These are phyloP conservation scores for Articulospora tetracladia DNA, from an alignment of 495 filamentous ascomycete species.

Conservation along the genomic window DNA sequence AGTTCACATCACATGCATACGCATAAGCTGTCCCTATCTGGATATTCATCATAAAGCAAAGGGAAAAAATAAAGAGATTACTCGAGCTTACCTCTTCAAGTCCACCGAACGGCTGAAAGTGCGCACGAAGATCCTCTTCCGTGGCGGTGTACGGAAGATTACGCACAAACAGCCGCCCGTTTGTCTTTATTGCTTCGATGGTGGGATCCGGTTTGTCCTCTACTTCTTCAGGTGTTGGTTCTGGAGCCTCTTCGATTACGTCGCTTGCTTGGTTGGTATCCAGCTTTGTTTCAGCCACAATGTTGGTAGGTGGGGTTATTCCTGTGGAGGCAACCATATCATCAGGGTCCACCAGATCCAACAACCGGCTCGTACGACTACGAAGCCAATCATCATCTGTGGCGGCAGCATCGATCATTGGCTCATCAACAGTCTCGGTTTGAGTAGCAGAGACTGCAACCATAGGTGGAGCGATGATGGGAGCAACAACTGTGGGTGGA, in stretches of 20 bases:
- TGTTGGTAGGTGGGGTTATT: not conserved
- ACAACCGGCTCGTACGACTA: slow-evolving; percentile 82
- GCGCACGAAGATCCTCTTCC: slow-evolving; percentile 67
- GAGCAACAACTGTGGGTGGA: slow-evolving; percentile 1
- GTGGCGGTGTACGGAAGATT: slow-evolving; percentile 82
- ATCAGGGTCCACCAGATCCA: slow-evolving; percentile 71
- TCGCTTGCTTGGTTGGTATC: not conserved
- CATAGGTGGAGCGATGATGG: not conserved
- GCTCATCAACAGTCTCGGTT: not conserved
- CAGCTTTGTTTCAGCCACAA: slow-evolving; percentile 1
- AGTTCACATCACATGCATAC: slow-evolving; percentile 56
- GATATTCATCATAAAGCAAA: slow-evolving; percentile 84
- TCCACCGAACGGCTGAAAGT: slow-evolving; percentile 66
- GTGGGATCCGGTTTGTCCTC: slow-evolving; percentile 30
- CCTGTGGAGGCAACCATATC: slow-evolving; percentile 26
- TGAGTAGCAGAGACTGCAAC: not conserved
- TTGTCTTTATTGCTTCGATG: slow-evolving; percentile 47
- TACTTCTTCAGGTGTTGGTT: slow-evolving; percentile 17
- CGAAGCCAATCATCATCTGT: slow-evolving; percentile 92
- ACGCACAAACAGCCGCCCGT: slow-evolving; percentile 75
- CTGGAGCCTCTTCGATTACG: not conserved
- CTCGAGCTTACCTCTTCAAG: slow-evolving; percentile 77
- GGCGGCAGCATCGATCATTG: slow-evolving; percentile 24
- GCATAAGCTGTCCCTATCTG: slow-evolving; percentile 99
- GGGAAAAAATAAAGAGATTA: slow-evolving; percentile 19